Evolutionary conservation across 805 yeast genomes (phyloP), one percentile per base, ranked within the genome.

Genomic region (Wickerhamomyces chambardii): DNA sequence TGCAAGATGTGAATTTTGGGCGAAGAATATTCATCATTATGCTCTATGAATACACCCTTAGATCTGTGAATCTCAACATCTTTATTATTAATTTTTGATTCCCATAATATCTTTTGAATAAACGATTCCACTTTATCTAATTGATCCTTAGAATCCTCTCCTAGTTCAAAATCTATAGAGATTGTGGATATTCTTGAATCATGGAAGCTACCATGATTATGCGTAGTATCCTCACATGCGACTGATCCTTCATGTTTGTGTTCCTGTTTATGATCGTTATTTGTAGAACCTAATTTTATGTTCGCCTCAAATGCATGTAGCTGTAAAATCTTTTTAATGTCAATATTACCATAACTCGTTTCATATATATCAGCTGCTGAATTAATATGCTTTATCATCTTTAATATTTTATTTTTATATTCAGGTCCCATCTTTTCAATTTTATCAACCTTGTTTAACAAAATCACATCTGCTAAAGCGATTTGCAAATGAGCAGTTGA

Each of bases 401-500:
- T 35, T 15, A 53, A 48, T 10, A 82, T 55, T 2, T 42, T 46
- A 0, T 49, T 48, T 10, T 62, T 49, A 8, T 50, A 43, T 0
- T 43, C 45, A 5, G 14, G 14, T 1, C 39, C 35, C 4, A 45
- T 43, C 1, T 44, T 40, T 8, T 61, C 55, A 3, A 73, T 43
- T 15, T 56, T 66, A 48, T 92, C 98, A 29, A 73, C 56, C 55
- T 92, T 92, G 59, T 92, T 92, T 40, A 92, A 43, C 10, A 92
- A 48, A 1, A 92, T 66, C 6, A 75, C 75, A 55, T 92, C 98
- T 0, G 97, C 96, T 52, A 87, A 61, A 0, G 95, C 95, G 16
- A 92, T 70, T 59, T 92, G 98, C 24, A 85, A 64, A 51, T 83
- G 87, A 0, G 97, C 97, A 2, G 95, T 81, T 0, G 95, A 80